Evolutionary conservation across 2,329 filamentous ascomycete genomes (phyloP).

Genomic region (Tolypocladium ophioglossoides): DNA sequence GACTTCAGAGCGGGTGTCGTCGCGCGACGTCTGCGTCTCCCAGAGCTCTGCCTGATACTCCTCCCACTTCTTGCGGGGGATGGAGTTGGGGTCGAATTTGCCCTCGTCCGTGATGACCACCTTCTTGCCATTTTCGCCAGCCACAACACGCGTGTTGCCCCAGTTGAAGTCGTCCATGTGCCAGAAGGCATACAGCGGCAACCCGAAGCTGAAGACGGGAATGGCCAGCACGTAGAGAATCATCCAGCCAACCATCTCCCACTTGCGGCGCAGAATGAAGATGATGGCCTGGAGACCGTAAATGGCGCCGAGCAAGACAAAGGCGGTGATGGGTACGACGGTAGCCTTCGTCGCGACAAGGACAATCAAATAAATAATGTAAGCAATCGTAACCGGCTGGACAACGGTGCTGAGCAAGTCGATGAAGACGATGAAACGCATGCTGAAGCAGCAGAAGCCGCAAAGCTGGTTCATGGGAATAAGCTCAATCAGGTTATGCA

Average conservation of each 20-base stretch:
- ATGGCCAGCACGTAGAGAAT: constrained; percentile 86
- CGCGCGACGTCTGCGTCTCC: constrained; percentile 81
- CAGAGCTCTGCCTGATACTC: constrained; percentile 97
- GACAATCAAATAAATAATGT: constrained; percentile 83
- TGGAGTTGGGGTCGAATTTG: constrained; percentile 87
- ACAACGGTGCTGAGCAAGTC: constrained; percentile 87
- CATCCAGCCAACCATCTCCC: constrained; percentile 99
- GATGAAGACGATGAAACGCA: constrained; percentile 95
- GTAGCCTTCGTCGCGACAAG: constrained; percentile 50
- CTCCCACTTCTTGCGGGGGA: constrained; percentile 98
- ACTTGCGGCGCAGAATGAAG: constrained; percentile 92
- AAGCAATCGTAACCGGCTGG: constrained; percentile 82
- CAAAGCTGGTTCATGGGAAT: constrained; percentile 90
- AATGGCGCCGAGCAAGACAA: constrained; percentile 86
- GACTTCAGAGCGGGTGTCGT: constrained; percentile 73
- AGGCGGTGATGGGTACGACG: constrained; percentile 71
- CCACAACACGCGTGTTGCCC: constrained; percentile 97
- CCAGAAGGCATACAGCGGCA: constrained; percentile 96
- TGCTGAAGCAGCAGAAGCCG: constrained; percentile 99
- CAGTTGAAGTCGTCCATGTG: constrained; percentile 99
- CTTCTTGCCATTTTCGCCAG: constrained; percentile 86
- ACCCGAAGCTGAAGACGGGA: constrained; percentile 79
- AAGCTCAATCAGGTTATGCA: constrained; percentile 94
- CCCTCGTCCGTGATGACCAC: constrained; percentile 92
- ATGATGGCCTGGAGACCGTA: constrained; percentile 96